phyloP scores from a whole-genome alignment of 164 flowering plant genomes.

The Tinospora cordifolia region DNA sequence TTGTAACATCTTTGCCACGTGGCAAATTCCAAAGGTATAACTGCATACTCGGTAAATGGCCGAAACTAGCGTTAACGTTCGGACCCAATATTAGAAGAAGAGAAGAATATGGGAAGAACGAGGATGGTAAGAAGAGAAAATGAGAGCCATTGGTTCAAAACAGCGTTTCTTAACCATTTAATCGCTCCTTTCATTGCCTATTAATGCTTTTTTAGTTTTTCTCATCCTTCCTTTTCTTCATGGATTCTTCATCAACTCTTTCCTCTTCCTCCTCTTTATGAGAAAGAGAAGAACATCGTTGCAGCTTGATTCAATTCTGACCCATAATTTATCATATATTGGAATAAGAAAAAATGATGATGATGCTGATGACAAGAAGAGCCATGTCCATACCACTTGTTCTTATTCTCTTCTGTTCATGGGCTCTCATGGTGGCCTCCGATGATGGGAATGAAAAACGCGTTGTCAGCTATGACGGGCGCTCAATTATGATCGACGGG shows the following conservation, averaged over 20 bases:
- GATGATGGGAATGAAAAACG: background rate
- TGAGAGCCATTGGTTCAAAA: constrained; percentile 16
- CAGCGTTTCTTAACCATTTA: background rate
- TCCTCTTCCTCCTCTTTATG: background rate
- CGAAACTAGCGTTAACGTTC: constrained; percentile 2
- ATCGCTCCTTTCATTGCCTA: background rate
- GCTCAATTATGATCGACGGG: constrained; percentile 23
- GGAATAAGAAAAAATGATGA: background rate
- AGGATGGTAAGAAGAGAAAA: constrained; percentile 9
- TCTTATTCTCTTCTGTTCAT: constrained; percentile 11
- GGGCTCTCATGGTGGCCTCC: constrained; percentile 11
- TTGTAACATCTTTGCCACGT: background rate
- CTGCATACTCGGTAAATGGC: constrained; percentile 9
- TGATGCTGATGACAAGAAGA: too few species aligned
- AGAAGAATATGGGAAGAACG: background rate
- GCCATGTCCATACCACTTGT: constrained; percentile 9
- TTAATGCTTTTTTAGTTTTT: background rate
- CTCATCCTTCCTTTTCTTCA: background rate
- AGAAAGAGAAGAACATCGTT: constrained; percentile 4
- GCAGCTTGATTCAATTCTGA: background rate
- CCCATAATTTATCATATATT: background rate
- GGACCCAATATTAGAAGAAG: background rate
- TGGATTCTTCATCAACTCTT: constrained; percentile 10
- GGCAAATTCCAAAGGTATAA: background rate
- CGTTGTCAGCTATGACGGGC: constrained; percentile 27